phyloP scores from a whole-genome alignment of 169 alveolate species.

The Haemoproteus tartakovskyi region DNA sequence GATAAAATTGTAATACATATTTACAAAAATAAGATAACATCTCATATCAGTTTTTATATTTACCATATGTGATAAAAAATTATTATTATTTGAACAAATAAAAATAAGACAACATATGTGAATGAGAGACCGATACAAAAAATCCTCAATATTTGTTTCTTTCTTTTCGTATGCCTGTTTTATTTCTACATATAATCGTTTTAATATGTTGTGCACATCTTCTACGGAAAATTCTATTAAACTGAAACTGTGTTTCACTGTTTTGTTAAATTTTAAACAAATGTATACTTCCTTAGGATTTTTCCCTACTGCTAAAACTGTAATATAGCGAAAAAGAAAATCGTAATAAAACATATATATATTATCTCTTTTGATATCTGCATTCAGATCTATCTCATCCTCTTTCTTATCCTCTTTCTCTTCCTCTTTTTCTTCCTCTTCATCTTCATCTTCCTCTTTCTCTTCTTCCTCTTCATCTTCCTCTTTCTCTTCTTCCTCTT shows the following conservation, averaged over 20 bases:
- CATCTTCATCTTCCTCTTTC: background rate
- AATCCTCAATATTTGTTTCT: slow-evolving; percentile 3
- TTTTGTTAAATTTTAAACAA: slow-evolving; percentile 19
- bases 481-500: background rate
- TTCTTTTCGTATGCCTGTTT: background rate
- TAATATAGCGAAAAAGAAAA: slow-evolving; percentile 16
- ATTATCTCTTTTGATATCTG: background rate
- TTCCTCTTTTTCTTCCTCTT: background rate
- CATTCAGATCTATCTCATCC: too few species aligned
- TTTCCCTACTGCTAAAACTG: slow-evolving; percentile 1
- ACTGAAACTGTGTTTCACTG: slow-evolving; percentile 1
- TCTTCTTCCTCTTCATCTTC: background rate
- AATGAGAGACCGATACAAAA: slow-evolving; percentile 7
- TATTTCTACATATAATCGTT: background rate
- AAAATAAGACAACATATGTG: slow-evolving; percentile 37
- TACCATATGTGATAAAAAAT: slow-evolving; percentile 9
- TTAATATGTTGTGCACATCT: slow-evolving; percentile 7
- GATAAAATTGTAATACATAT: too few species aligned
- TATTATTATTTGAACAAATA: slow-evolving; percentile 1
- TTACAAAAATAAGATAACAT: background rate
- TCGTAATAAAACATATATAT: slow-evolving; percentile 7
- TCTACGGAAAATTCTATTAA: slow-evolving; percentile 1
- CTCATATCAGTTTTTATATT: background rate
- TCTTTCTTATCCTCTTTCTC: background rate
- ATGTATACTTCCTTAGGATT: slow-evolving; percentile 3